Conservation (phyloP, 192 early-diverging fungal species). For the Powellomyces hirtus region DNA sequence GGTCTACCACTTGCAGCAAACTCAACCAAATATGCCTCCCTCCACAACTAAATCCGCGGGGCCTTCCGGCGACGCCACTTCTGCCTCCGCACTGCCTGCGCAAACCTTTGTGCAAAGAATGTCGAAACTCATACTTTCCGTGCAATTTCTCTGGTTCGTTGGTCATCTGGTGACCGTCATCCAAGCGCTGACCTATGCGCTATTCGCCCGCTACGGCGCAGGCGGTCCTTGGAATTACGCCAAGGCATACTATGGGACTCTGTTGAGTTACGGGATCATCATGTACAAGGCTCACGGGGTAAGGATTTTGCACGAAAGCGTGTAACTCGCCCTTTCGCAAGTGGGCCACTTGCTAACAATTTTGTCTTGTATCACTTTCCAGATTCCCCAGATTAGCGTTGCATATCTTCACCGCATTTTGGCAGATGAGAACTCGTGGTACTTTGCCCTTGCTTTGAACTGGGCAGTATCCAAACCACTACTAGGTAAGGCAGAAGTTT, state of each 20-base stretch:
- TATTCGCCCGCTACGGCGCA: conserved; percentile 10
- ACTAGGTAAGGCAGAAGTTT: conserved; percentile 47
- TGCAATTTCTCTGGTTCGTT: conserved; percentile 42
- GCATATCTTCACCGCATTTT: conserved; percentile 61
- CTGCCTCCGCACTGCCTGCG: background rate
- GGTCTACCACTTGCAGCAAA: too few species aligned
- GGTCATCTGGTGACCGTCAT: conserved; percentile 43
- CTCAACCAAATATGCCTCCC: too few species aligned
- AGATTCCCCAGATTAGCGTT: conserved; percentile 60
- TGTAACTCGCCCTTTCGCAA: too few species aligned
- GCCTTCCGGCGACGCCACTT: too few species aligned
- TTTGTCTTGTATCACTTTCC: conserved; percentile 2
- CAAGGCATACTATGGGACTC: conserved; percentile 64
- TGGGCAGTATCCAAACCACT: conserved; percentile 73
- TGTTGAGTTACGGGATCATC: conserved; percentile 72
- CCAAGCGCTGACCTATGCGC: conserved; percentile 26
- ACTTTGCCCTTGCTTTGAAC: conserved; percentile 65
- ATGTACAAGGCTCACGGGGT: conserved; percentile 76
- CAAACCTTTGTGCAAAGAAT: background rate
- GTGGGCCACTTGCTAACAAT: too few species aligned
- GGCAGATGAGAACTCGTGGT: conserved; percentile 76
- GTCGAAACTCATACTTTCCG: conserved; percentile 19
- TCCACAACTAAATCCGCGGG: too few species aligned
- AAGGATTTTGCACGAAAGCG: conserved; percentile 14
- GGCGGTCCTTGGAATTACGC: conserved; percentile 44